Evolutionary conservation across 768 basidiomycete genomes (phyloP).

Genomic region (Leucosporidium scottii): DNA sequence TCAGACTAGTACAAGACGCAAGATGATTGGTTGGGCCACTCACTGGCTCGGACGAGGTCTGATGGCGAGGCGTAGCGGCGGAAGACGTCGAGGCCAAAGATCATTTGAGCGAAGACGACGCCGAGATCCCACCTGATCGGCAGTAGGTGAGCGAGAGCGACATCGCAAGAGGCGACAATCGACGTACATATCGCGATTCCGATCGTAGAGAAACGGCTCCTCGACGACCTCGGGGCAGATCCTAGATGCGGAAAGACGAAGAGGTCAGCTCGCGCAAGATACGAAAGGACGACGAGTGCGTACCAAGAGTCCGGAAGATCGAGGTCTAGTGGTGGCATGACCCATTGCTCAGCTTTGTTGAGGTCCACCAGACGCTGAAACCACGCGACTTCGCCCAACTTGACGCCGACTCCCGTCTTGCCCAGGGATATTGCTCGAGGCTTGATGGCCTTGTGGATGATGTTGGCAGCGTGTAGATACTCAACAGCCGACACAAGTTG

Average conservation of each 20-base stretch:
- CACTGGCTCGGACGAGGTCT: constrained; percentile 25
- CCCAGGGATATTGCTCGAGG: constrained; percentile 11
- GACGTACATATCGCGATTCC: constrained; percentile 34
- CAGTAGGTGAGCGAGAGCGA: not conserved
- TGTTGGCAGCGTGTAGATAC: constrained; percentile 11
- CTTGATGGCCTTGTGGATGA: constrained; percentile 25
- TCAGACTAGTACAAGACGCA: no score
- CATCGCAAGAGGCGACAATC: not conserved
- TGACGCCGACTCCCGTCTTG: constrained; percentile 3
- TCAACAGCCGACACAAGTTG: constrained; percentile 27
- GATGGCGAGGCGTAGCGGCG: constrained; percentile 18
- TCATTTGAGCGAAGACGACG: constrained; percentile 30
- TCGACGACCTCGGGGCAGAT: constrained; percentile 27
- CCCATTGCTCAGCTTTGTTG: constrained; percentile 30
- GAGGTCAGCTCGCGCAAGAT: not conserved
- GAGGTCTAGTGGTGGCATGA: constrained; percentile 8
- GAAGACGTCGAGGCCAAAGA: constrained; percentile 28
- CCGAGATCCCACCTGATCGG: constrained; percentile 16
- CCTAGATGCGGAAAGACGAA: not conserved
- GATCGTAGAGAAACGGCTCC: constrained; percentile 33
- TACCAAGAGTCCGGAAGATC: constrained; percentile 28
- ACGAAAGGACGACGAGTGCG: not conserved
- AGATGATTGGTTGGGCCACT: no score
- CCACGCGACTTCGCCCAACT: constrained; percentile 23
- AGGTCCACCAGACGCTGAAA: constrained; percentile 26